Conservation (phyloP, 805 yeast species). For the Saccharomycopsis sp. region DNA sequence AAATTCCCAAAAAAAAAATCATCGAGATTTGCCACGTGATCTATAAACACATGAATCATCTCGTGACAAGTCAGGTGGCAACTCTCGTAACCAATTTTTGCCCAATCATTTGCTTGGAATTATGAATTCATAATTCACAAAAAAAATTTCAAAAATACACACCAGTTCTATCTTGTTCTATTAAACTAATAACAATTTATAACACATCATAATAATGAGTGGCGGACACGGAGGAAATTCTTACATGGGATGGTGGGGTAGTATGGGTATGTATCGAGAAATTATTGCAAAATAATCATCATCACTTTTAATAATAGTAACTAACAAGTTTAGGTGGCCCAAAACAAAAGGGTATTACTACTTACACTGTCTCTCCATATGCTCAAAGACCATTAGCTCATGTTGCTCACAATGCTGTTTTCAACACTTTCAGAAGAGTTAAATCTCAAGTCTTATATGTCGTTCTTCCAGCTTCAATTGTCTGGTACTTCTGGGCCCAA, state of each 20-base stretch:
- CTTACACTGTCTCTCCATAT: constrained; percentile 85
- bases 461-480: constrained; percentile 63
- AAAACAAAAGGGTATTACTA: constrained; percentile 74
- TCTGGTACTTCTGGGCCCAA: constrained; percentile 79
- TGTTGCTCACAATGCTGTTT: constrained; percentile 71
- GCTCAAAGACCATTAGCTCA: constrained; percentile 92
- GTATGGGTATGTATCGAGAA: constrained; percentile 42
- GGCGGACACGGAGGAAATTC: constrained; percentile 50
- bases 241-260: constrained; percentile 98
- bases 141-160: too few species aligned
- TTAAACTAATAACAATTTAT: background rate
- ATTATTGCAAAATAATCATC: background rate
- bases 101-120: too few species aligned
- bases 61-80: too few species aligned
- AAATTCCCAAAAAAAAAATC: too few species aligned
- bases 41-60: too few species aligned
- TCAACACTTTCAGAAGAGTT: constrained; percentile 92
- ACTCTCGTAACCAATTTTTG: too few species aligned
- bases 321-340: constrained; percentile 41
- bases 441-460: constrained; percentile 75
- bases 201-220: constrained; percentile 36
- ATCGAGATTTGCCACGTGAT: too few species aligned
- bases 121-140: too few species aligned
- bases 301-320: background rate
- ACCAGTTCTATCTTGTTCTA: too few species aligned